Evolutionary conservation across 805 yeast genomes (phyloP).

Genomic region (Saturnispora sekii): DNA sequence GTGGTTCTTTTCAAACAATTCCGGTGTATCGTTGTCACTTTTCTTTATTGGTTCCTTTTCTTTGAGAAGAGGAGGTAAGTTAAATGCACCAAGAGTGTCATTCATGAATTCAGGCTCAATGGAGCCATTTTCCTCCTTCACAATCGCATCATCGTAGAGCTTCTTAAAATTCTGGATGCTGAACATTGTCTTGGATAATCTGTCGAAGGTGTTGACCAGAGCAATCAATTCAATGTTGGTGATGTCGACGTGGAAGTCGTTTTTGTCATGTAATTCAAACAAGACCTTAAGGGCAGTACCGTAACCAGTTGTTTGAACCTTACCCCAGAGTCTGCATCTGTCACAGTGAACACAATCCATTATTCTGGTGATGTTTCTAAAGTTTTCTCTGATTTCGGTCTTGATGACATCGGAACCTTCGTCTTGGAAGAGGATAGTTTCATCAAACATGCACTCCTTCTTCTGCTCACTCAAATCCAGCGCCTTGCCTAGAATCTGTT

Average conservation of each 20-base stretch:
- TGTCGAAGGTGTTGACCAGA: constrained; percentile 82
- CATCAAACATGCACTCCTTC: constrained; percentile 31
- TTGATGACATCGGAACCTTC: constrained; percentile 48
- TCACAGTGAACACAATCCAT: constrained; percentile 99
- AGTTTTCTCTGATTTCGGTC: constrained; percentile 76
- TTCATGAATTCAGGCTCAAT: not conserved
- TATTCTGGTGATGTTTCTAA: constrained; percentile 79
- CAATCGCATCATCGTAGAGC: constrained; percentile 33
- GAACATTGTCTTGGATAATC: constrained; percentile 75
- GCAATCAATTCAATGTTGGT: constrained; percentile 78
- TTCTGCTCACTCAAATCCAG: constrained; percentile 16
- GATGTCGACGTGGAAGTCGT: constrained; percentile 34
- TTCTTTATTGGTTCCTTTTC: not conserved
- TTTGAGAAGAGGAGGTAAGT: not conserved
- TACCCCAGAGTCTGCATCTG: constrained; percentile 96
- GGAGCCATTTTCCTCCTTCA: constrained; percentile 20
- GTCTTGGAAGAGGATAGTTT: constrained; percentile 37
- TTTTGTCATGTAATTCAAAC: constrained; percentile 59
- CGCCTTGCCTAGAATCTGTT: constrained; percentile 25
- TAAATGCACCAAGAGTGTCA: constrained; percentile 1
- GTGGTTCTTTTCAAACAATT: constrained; percentile 17
- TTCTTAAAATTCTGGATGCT: constrained; percentile 64
- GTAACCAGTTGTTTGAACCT: constrained; percentile 92
- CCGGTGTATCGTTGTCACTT: constrained; percentile 10
- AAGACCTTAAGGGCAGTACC: constrained; percentile 91